A percentile compares a stretch with the other conserved stretches of the same genome.
phyloP scores from a whole-genome alignment of 305 asterid species.

The Solanum hybrid region DNA sequence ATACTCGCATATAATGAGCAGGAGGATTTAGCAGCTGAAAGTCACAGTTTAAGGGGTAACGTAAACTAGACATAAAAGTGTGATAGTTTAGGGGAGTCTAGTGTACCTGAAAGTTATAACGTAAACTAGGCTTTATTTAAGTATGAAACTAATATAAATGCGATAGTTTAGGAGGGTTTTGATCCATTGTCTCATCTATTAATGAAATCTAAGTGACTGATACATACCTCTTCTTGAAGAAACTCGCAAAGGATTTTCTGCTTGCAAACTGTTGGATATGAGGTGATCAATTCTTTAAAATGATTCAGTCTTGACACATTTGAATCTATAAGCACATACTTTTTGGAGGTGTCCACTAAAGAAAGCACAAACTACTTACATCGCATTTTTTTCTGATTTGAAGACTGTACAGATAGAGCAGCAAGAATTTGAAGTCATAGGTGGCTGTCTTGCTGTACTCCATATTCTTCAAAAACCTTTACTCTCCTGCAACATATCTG shows the following conservation, averaged over 20 bases:
- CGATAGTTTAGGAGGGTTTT: background rate
- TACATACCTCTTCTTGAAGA: background rate
- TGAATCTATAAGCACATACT: background rate
- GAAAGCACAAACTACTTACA: background rate
- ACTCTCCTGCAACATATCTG: constrained; percentile 4
- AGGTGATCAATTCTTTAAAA: background rate
- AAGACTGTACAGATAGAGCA: background rate
- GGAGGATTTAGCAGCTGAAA: background rate
- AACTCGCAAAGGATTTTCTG: background rate
- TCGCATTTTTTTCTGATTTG: background rate
- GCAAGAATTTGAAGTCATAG: background rate
- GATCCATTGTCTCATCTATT: background rate
- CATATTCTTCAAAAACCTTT: constrained; percentile 15
- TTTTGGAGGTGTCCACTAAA: background rate
- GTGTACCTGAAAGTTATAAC: background rate
- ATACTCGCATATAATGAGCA: background rate
- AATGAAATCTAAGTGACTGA: background rate
- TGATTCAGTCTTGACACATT: background rate
- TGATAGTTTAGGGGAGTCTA: background rate
- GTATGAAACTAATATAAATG: background rate
- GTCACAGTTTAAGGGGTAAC: background rate
- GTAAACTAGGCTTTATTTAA: background rate
- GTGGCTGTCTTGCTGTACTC: constrained; percentile 13
- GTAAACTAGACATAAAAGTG: background rate
- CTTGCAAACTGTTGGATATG: background rate